Base-by-base conservation (phyloP, 1,139 yeast genomes). In the Lodderomyces orthopsilosis region DNA sequence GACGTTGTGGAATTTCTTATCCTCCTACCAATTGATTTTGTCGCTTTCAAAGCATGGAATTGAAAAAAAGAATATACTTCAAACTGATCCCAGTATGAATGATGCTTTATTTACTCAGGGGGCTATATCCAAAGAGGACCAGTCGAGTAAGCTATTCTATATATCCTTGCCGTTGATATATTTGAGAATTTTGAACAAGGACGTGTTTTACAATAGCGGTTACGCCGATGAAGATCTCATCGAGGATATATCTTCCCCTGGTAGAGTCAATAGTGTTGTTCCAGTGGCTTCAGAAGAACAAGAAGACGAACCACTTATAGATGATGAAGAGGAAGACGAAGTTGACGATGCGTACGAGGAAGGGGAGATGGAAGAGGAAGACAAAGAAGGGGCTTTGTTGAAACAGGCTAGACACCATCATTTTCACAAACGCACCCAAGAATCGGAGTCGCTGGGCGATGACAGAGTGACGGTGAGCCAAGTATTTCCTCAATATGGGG, bases 401-500 rank as follows among this genome's bases (percentile, higher is more conserved):
- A 30, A 38, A 13, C 24, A 38, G 8, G 23, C 33, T 3, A 30
- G 15, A 21, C 42, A 34, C 12, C 41, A 36, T 9, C 49, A 42
- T 23, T 23, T 21, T 10, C 43, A 40, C 28, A 43, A 44, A n/a
- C 45, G 37, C 6, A 14, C 30, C 9, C 15, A 24, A 13, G 42
- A 40, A 10, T 9, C 42, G 2, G 36, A 38, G 13, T 27, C 35
- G 8, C 23, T 28, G 4, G 37, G 14, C 18, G 51, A 58, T 18
- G 69, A 63, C 26, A 55, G 56, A 38, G 62, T 72, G 27, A 67
- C 72, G 1, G 51, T 71, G 1, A 57, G 62, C 24, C 77, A 70
- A 42, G 70, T 70, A 8, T 72, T 73, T 49, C 77, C 77, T 9
- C 68, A 68, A 40, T 70, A 69, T 49, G 74, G 74, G 3, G 42